These are phyloP conservation scores for Zostera marina DNA, from an alignment of 116 monocot genomes.

Conservation along the genomic window DNA sequence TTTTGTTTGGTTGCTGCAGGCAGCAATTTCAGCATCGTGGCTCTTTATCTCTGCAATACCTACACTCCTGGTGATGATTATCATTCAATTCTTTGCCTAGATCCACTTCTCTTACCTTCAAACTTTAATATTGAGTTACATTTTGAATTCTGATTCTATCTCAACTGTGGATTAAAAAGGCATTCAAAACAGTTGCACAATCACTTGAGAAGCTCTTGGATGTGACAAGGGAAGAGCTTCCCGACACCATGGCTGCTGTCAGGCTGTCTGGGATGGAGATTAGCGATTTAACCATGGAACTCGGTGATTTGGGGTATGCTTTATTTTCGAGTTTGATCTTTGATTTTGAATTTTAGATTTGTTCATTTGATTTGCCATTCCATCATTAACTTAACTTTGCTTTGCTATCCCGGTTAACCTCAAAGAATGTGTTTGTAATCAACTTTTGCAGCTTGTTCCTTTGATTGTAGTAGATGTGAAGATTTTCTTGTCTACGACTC, in stretches of 20 bases:
- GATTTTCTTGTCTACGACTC: no score
- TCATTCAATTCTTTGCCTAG: neutral
- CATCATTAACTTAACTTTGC: no score
- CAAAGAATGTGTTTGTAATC: no score
- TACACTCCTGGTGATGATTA: conserved; percentile 40
- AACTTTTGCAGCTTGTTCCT: no score
- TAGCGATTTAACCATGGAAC: conserved; percentile 75
- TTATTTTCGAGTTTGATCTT: neutral
- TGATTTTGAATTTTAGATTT: neutral
- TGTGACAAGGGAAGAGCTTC: conserved; percentile 57
- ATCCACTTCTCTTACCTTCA: neutral
- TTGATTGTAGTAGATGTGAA: no score
- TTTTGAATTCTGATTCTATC: neutral
- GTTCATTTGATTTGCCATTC: neutral
- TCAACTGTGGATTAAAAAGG: conserved; percentile 16
- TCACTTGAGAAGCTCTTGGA: conserved; percentile 67
- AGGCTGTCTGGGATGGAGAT: conserved; percentile 84
- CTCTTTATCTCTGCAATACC: conserved; percentile 69
- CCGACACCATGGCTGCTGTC: conserved; percentile 70
- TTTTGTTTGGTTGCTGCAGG: conserved; percentile 19
- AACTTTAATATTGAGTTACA: neutral
- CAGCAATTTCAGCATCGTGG: conserved; percentile 48
- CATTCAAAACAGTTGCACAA: conserved; percentile 50
- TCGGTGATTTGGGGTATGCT: conserved; percentile 65
- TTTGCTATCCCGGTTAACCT: no score